A percentile compares a stretch with the other conserved stretches of the same genome.
Conservation (phyloP, 2,329 filamentous ascomycete species). For the Colletotrichum eleusines region DNA sequence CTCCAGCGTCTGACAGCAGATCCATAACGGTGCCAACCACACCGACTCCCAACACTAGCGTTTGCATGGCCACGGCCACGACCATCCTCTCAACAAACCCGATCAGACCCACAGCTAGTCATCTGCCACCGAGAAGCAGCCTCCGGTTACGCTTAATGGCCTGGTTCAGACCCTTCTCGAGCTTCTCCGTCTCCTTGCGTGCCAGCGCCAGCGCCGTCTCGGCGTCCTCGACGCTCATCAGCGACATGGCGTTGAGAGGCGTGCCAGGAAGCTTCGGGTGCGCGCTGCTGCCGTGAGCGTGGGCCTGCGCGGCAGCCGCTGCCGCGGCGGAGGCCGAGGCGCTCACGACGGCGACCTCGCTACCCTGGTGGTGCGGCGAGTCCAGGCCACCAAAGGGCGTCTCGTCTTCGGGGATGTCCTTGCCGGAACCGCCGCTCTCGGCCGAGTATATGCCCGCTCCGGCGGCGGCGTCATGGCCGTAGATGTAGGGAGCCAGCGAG, state of each 20-base stretch:
- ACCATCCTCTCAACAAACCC: constrained; percentile 36
- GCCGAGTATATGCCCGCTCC: constrained; percentile 58
- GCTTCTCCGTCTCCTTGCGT: constrained; percentile 70
- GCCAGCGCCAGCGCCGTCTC: constrained; percentile 66
- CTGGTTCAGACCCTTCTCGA: constrained; percentile 72
- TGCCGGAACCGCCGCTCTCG: constrained; percentile 40
- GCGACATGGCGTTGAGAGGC: constrained; percentile 62
- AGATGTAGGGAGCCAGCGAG: constrained; percentile 69
- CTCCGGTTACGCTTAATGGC: constrained; percentile 71
- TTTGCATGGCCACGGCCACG: constrained; percentile 41
- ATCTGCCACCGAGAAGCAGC: constrained; percentile 55
- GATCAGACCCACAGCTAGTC: constrained; percentile 39
- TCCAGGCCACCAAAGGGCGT: constrained; percentile 43
- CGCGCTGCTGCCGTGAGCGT: constrained; percentile 21
- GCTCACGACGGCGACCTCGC: constrained; percentile 19
- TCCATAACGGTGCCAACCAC: constrained; percentile 42
- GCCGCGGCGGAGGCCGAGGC: constrained; percentile 24
- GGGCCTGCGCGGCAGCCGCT: constrained; percentile 22
- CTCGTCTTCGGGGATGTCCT: constrained; percentile 43
- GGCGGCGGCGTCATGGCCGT: constrained; percentile 59
- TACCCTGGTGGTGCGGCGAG: constrained; percentile 29
- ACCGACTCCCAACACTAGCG: constrained; percentile 39
- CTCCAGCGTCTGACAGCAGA: constrained; percentile 23
- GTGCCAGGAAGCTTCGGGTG: constrained; percentile 40
- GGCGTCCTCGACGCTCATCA: constrained; percentile 73